phyloP scores from a whole-genome alignment of 768 basidiomycete species.

The Gloeophyllum trabeum region DNA sequence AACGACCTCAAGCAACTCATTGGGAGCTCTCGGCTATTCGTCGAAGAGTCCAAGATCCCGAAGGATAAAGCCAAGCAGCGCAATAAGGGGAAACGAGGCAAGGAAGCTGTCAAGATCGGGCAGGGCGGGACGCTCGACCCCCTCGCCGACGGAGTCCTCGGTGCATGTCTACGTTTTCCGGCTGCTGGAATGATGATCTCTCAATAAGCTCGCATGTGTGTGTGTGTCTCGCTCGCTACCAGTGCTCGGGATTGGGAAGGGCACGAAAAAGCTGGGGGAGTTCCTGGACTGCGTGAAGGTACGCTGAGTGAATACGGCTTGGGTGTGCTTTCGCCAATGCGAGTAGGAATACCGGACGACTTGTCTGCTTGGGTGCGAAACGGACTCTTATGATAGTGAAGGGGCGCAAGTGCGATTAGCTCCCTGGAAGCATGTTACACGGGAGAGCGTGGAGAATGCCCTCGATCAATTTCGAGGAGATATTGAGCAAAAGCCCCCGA shows the following conservation, averaged over 20 bases:
- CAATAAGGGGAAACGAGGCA: slow-evolving; percentile 22
- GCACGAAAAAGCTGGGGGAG: slow-evolving; percentile 73
- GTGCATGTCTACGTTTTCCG: slow-evolving; percentile 26
- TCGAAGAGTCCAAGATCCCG: slow-evolving; percentile 44
- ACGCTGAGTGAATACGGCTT: slow-evolving; percentile 6
- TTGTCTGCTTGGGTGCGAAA: slow-evolving; percentile 87
- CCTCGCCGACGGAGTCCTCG: slow-evolving; percentile 88
- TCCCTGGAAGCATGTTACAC: slow-evolving; percentile 77
- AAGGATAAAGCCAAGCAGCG: slow-evolving; percentile 32
- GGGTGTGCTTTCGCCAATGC: background rate
- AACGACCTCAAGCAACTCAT: slow-evolving; percentile 80
- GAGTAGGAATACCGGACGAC: slow-evolving; percentile 83
- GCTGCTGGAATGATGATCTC: slow-evolving; percentile 9
- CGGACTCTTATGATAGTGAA: slow-evolving; percentile 89
- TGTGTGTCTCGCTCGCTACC: slow-evolving; percentile 2
- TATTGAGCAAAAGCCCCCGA: slow-evolving; percentile 85
- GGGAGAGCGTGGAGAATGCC: slow-evolving; percentile 55
- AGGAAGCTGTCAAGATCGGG: slow-evolving; percentile 64
- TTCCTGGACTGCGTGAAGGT: slow-evolving; percentile 92
- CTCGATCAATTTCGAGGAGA: slow-evolving; percentile 74
- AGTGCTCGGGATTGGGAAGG: slow-evolving; percentile 88
- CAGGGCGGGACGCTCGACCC: slow-evolving; percentile 96
- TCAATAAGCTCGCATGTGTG: background rate
- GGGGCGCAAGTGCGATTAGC: slow-evolving; percentile 71
- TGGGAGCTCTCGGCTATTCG: slow-evolving; percentile 66